Conservation (phyloP, 371 early-diverging fungal genomes). For the Racocetra persica region DNA sequence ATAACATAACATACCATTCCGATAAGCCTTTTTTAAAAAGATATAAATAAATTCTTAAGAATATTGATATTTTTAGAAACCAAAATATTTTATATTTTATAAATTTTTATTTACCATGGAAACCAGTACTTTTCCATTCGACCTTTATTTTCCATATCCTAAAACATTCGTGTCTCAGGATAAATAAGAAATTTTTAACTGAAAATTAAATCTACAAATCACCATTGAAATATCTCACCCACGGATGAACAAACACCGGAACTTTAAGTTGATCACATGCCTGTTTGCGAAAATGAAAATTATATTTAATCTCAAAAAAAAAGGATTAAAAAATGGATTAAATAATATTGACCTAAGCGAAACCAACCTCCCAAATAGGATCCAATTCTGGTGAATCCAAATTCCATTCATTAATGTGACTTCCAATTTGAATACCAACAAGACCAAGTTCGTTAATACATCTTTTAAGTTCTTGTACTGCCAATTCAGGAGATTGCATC, state of each 20-base stretch:
- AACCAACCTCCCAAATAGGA: slow-evolving; percentile 59
- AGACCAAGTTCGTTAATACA: slow-evolving; percentile 73
- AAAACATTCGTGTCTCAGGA: neutral
- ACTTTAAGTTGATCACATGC: slow-evolving; percentile 72
- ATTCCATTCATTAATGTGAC: slow-evolving; percentile 77
- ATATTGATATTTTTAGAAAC: no score
- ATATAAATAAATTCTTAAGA: no score
- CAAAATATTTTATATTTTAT: no score
- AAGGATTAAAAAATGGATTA: no score
- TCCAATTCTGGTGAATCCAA: slow-evolving; percentile 75
- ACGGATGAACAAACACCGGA: slow-evolving; percentile 75
- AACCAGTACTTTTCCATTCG: slow-evolving; percentile 79
- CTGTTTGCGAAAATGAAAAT: neutral
- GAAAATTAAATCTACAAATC: neutral
- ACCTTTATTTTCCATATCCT: slow-evolving; percentile 67
- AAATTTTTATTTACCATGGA: slow-evolving; percentile 67
- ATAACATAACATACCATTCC: slow-evolving; percentile 55
- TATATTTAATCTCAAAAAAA: slow-evolving; percentile 3
- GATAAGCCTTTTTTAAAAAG: slow-evolving; percentile 54
- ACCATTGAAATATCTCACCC: slow-evolving; percentile 48
- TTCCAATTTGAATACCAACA: slow-evolving; percentile 75
- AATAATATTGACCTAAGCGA: neutral
- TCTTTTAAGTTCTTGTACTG: slow-evolving; percentile 67
- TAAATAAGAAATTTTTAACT: neutral
- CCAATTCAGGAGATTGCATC: slow-evolving; percentile 74